These are phyloP conservation scores for Aaosphaeria pasadenensis DNA, from an alignment of 2,329 filamentous ascomycete species.

Conservation along the genomic window DNA sequence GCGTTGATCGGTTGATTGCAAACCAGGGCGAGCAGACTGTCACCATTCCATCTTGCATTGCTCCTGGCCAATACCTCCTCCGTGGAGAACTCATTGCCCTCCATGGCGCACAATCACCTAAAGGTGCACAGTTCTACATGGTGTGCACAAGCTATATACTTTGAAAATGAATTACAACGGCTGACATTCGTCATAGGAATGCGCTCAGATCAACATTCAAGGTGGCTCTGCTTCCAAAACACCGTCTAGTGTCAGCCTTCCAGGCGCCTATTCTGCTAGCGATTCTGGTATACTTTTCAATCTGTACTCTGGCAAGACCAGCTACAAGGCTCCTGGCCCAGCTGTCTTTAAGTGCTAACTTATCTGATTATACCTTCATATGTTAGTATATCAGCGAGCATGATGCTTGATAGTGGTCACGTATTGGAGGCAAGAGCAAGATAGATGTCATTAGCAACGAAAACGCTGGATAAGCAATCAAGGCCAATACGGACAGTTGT, in stretches of 20 bases:
- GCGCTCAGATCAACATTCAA: constrained; percentile 31
- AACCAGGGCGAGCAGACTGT: constrained; percentile 44
- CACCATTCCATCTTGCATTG: constrained; percentile 34
- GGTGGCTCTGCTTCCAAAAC: constrained; percentile 25
- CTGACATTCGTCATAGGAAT: constrained; percentile 26
- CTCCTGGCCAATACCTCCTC: constrained; percentile 40
- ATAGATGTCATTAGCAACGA: too few relatives aligned
- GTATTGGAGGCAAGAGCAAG: too few relatives aligned
- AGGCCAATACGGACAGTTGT: too few relatives aligned
- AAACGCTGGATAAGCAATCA: too few relatives aligned
- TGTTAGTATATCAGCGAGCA: too few relatives aligned
- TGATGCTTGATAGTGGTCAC: too few relatives aligned
- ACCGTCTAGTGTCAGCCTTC: constrained; percentile 25
- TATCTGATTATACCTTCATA: not conserved
- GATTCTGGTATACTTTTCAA: constrained; percentile 32
- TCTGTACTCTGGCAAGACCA: constrained; percentile 24
- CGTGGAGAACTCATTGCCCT: constrained; percentile 31
- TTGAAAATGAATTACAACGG: not conserved
- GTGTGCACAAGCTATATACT: constrained; percentile 1
- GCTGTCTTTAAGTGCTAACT: constrained; percentile 48
- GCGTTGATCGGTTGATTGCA: constrained; percentile 32
- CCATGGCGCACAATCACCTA: constrained; percentile 22
- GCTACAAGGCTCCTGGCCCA: constrained; percentile 51
- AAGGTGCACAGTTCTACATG: constrained; percentile 45
- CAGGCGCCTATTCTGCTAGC: constrained; percentile 28